Evolutionary conservation across 2,329 filamentous ascomycete species (phyloP).

Genomic region (Anthostomella pinea): DNA sequence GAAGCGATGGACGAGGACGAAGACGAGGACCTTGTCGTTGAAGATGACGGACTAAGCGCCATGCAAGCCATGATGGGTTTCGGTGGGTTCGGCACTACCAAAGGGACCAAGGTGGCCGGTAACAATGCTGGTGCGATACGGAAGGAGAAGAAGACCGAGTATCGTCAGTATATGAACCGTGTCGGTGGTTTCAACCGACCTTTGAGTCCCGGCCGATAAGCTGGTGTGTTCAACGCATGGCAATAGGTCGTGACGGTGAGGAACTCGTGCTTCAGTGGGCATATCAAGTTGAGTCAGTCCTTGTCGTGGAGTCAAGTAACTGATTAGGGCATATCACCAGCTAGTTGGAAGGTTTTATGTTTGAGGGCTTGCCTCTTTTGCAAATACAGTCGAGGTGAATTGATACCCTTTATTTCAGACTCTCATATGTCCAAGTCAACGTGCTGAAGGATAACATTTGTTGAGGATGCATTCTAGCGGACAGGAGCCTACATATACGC

Average conservation of each 20-base stretch:
- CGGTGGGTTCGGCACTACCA: slow-evolving; percentile 78
- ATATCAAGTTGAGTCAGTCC: background rate
- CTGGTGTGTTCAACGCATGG: background rate
- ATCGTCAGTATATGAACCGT: slow-evolving; percentile 95
- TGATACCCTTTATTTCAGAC: slow-evolving; percentile 1
- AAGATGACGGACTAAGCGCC: slow-evolving; percentile 65
- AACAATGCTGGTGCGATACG: slow-evolving; percentile 80
- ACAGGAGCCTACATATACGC: background rate
- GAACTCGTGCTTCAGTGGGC: background rate
- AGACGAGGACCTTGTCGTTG: slow-evolving; percentile 46
- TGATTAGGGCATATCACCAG: background rate
- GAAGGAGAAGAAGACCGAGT: slow-evolving; percentile 93
- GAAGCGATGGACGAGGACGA: slow-evolving; percentile 33
- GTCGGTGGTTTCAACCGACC: slow-evolving; percentile 79
- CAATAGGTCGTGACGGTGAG: background rate
- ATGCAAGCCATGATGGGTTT: slow-evolving; percentile 93
- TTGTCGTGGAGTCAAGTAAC: background rate
- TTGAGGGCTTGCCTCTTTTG: background rate
- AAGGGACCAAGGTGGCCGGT: slow-evolving; percentile 82
- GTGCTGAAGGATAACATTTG: slow-evolving; percentile 1
- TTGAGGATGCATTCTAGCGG: no score
- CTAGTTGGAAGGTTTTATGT: background rate
- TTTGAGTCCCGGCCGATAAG: slow-evolving; percentile 52
- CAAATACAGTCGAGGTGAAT: slow-evolving; percentile 1
- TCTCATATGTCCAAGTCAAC: background rate